phyloP scores from a whole-genome alignment of 352 stramenopile species.

The Thraustochytrium striatum region DNA sequence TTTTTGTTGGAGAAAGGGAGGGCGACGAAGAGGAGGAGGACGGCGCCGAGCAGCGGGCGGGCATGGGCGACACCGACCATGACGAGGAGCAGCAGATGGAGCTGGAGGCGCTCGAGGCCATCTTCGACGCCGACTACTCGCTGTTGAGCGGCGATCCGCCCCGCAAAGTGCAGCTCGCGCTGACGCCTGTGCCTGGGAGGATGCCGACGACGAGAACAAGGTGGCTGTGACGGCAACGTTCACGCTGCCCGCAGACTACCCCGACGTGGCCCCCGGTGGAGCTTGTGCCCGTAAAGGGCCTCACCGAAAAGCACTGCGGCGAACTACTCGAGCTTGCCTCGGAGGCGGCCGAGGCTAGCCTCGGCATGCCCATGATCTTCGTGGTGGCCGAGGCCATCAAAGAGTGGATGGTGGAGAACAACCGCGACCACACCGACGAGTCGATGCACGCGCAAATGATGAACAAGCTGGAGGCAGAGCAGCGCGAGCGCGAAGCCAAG shows the following conservation, averaged over 20 bases:
- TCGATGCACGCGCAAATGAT: conserved; percentile 32
- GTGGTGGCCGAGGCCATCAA: conserved; percentile 23
- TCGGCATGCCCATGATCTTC: conserved; percentile 45
- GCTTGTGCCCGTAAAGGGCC: background rate
- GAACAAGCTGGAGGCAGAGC: conserved; percentile 10
- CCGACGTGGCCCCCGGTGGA: conserved; percentile 15
- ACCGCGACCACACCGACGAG: conserved; percentile 41
- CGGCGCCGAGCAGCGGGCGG: background rate
- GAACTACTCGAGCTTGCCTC: background rate
- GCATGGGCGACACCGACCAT: background rate
- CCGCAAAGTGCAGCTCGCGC: background rate
- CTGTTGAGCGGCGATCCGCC: background rate
- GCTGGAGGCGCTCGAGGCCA: conserved; percentile 42
- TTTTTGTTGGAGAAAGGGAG: no score
- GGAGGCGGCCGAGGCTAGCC: background rate
- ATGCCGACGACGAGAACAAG: conserved; percentile 39
- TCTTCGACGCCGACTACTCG: conserved; percentile 36
- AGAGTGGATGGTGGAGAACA: conserved; percentile 45
- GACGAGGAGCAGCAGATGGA: conserved; percentile 42
- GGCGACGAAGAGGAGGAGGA: no score
- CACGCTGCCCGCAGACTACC: conserved; percentile 8
- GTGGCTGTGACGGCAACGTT: conserved; percentile 5
- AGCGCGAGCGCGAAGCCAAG: background rate
- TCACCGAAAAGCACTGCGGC: conserved; percentile 11
- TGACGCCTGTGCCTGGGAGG: conserved; percentile 5